Conservation (phyloP, 2,329 filamentous ascomycete genomes). For the Colletotrichum siamense region DNA sequence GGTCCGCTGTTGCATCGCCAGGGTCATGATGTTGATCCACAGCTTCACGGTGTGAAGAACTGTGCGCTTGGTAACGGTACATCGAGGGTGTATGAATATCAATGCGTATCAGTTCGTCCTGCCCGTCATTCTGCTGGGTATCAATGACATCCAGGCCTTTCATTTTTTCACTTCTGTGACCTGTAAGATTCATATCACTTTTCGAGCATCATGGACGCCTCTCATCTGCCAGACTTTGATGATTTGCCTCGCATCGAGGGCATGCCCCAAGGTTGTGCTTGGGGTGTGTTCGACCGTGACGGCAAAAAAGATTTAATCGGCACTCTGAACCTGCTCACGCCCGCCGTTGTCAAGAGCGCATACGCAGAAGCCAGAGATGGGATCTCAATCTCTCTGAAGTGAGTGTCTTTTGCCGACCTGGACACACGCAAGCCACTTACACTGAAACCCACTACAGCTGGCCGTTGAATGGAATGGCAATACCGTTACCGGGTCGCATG, state of each 20-base stretch:
- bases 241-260: slow-evolving; percentile 44
- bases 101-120: neutral
- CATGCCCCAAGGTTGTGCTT: slow-evolving; percentile 54
- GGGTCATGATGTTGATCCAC: neutral
- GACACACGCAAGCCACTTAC: neutral
- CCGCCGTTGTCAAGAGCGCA: slow-evolving; percentile 45
- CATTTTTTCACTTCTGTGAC: neutral
- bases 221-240: slow-evolving; percentile 47
- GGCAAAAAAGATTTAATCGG: slow-evolving; percentile 55
- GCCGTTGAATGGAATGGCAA: slow-evolving; percentile 38
- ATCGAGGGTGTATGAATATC: neutral
- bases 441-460: slow-evolving; percentile 33
- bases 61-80: neutral
- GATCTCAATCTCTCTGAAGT: slow-evolving; percentile 59
- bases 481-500: neutral
- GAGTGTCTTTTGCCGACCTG: slow-evolving; percentile 9
- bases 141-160: neutral
- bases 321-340: slow-evolving; percentile 58
- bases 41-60: neutral
- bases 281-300: slow-evolving; percentile 57
- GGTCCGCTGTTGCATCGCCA: neutral
- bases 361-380: slow-evolving; percentile 50
- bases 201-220: neutral
- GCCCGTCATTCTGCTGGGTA: neutral
- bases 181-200: neutral